Evolutionary conservation across 305 asterid genomes (phyloP), one percentile per base, ranked within the genome.

Genomic region (Fraxinus greggii): DNA sequence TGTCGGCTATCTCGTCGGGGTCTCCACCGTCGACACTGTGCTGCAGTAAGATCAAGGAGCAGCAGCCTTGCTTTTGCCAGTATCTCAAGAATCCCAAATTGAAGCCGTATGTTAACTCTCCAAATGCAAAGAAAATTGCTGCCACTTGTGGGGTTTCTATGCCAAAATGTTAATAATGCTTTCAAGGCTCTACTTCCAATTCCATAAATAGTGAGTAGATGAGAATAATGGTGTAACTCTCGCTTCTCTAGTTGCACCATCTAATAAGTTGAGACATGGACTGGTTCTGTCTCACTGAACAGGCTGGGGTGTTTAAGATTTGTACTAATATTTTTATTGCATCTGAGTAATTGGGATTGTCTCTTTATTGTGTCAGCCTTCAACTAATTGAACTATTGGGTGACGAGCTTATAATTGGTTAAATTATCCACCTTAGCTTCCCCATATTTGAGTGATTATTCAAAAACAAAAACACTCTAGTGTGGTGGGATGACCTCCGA

Each of bases 31-130:
- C 85, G 33, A 0, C 0, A 7, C 65, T 72, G 5, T 89, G 92
- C 87, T 89, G 92, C 86, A 17, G 75, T 36, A 82, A 38, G 59
- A 29, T 89, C 73, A 87, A 72, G 76, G 74, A 75, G 38, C 90
- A 80, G 45, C 15, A 76, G 42, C 85, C 88, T 63, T 89, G 92
- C 76, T 19, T 78, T 45, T 89, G 92, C 86, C 24, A 40, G 19
- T 82, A 85, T 72, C 23, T 51, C 15, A 82, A 83, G 73, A 42
- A 82, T 79, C 90, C 90, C 10, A 79, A 0, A 13, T 72, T 81
- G 28, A 72, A 9, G 56, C 65, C 15, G 23, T 74, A 75, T 33
- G 26, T 85, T 28, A 17, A 31, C 59, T 78, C 84, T 6, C 78
- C 90, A 5, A 42, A 26, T 78, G 87, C 84, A 15, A 38, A 74